phyloP scores from a whole-genome alignment of 441 rosid genomes.

The Erodium texanum region DNA sequence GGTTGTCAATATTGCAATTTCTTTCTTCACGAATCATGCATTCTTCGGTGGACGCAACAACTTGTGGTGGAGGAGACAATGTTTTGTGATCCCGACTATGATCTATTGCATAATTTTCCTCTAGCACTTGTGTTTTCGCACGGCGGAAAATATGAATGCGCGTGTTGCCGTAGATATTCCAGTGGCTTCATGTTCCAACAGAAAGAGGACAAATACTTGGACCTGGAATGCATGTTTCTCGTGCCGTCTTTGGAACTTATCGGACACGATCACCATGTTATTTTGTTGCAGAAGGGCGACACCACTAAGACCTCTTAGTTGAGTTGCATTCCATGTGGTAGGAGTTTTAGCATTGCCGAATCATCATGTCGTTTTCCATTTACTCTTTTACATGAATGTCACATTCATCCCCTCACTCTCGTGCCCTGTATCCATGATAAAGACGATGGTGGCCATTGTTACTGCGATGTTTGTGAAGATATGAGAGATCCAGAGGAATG shows the following conservation, averaged over 20 bases:
- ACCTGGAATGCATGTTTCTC: too few species aligned
- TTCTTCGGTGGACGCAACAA: too few species aligned
- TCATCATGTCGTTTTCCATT: slow-evolving; percentile 11
- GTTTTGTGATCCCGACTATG: too few species aligned
- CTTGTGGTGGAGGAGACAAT: too few species aligned
- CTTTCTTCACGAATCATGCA: too few species aligned
- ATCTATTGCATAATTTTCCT: too few species aligned
- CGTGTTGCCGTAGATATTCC: too few species aligned
- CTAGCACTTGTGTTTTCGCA: too few species aligned
- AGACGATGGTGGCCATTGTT: not conserved
- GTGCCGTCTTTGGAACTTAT: not conserved
- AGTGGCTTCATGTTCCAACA: too few species aligned
- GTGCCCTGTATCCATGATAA: not conserved
- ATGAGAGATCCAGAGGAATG: slow-evolving; percentile 11
- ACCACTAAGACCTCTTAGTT: not conserved
- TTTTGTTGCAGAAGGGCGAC: not conserved
- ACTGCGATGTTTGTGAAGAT: slow-evolving; percentile 26
- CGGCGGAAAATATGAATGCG: too few species aligned
- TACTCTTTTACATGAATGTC: slow-evolving; percentile 1
- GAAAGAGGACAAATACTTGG: too few species aligned
- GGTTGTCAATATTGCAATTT: not conserved
- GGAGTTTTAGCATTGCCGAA: not conserved
- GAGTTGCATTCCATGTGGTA: slow-evolving; percentile 13
- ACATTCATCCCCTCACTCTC: slow-evolving; percentile 13
- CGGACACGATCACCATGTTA: too few species aligned